Evolutionary conservation across 441 rosid species (phyloP), one percentile per base, ranked within the genome.

Genomic region (Erodium texanum): DNA sequence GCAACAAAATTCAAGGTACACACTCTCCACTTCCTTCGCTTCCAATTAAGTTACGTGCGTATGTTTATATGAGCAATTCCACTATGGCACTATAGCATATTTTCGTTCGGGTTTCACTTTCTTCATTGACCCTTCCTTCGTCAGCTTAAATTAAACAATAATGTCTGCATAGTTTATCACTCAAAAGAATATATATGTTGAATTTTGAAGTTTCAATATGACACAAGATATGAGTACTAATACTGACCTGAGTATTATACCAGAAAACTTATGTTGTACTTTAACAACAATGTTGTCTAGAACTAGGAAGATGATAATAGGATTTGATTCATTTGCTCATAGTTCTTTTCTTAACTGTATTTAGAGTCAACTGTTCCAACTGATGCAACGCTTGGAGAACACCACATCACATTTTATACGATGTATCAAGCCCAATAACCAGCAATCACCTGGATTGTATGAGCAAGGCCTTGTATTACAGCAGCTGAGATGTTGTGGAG

Each of bases 381-480:
- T 95, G 85, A 90, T 95, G 99, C 92, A 92, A 76, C 98, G 96
- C 62, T 78, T 95, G 52, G 99, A 89, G 73, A 90, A 67, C 83
- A 95, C 99, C 16, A 95, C 97, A 11, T 98, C 99, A 16, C 99
- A 92, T 78, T 95, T 95, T 78, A 90, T 95, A 64, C 97, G 99
- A 16, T 95, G 99, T 80, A 90, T 95, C 81, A 95, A 95, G 81
- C 90, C 98, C 70, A 95, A 95, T 85, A 89, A 86, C 64, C 65
- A 73, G 19, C 99, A 90, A 67, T 90, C 99, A 73, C 96, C 98
- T 67, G 83, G 98, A 77, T 68, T 77, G 74, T 92, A 95, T 41
- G 93, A 89, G 73, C 99, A 95, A 81, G 90, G 90, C 45, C 93
- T 95, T 50, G 89, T 92, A 64, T 74, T 95, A 78, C 99, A 92